phyloP scores from a whole-genome alignment of 495 filamentous ascomycete genomes.

The Acidomyces sp. region DNA sequence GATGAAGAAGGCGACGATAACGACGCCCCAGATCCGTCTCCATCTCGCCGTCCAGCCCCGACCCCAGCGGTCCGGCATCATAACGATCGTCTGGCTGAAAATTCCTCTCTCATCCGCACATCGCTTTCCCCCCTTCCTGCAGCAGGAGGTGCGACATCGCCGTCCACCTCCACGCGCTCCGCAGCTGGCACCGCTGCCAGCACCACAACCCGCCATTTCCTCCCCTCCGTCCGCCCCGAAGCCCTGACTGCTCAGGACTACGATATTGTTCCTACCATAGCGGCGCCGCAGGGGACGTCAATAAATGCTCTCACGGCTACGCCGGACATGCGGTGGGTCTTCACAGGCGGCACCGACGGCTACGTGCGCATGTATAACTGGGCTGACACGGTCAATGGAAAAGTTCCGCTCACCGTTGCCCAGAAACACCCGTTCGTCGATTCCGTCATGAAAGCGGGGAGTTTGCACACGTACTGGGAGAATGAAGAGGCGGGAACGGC shows the following conservation, averaged over 20 bases:
- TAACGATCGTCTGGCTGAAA: slow-evolving; percentile 16
- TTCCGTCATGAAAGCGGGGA: slow-evolving; percentile 85
- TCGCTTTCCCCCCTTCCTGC: slow-evolving; percentile 41
- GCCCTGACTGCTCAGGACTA: slow-evolving; percentile 71
- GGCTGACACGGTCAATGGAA: slow-evolving; percentile 87
- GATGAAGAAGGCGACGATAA: slow-evolving; percentile 41
- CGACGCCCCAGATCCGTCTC: slow-evolving; percentile 38
- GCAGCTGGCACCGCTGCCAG: no score
- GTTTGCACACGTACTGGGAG: slow-evolving; percentile 93
- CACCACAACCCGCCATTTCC: slow-evolving; percentile 32
- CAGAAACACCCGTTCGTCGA: slow-evolving; percentile 96
- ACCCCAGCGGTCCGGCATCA: slow-evolving; percentile 21
- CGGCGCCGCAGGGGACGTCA: slow-evolving; percentile 87
- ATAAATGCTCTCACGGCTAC: slow-evolving; percentile 88
- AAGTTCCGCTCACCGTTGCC: slow-evolving; percentile 84
- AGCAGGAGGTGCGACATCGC: no score
- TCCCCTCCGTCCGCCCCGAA: slow-evolving; percentile 63
- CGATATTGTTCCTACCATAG: slow-evolving; percentile 94
- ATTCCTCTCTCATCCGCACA: slow-evolving; percentile 29
- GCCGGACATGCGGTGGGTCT: slow-evolving; percentile 89
- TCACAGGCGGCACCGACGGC: slow-evolving; percentile 85
- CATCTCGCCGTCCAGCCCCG: slow-evolving; percentile 26
- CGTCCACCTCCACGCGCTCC: slow-evolving; percentile 26
- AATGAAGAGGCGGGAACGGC: slow-evolving; percentile 54
- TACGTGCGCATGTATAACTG: slow-evolving; percentile 95